Percentiles rank a stretch among this genome's conserved stretches.
Conservation (phyloP, 192 early-diverging fungal genomes). For the Podila epicladia region DNA sequence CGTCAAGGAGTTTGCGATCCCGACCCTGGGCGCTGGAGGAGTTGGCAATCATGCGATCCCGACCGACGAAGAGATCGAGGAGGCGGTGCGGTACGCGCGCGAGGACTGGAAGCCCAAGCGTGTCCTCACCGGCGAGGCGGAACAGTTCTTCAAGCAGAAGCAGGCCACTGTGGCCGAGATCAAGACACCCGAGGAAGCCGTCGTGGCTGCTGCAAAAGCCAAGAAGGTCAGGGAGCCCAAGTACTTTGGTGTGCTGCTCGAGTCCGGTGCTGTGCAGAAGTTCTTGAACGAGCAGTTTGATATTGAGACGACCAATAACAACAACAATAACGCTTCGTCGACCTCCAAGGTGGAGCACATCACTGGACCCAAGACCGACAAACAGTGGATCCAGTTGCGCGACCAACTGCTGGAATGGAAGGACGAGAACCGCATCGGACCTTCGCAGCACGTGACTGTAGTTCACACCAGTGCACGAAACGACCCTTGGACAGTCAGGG, state of each 20-base stretch:
- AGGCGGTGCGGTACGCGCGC: constrained; percentile 59
- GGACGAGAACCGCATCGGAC: constrained; percentile 22
- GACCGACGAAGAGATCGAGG: constrained; percentile 56
- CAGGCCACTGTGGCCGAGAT: background rate
- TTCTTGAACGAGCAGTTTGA: constrained; percentile 52
- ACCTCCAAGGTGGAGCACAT: constrained; percentile 13
- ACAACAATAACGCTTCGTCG: constrained; percentile 13
- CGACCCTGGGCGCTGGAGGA: constrained; percentile 32
- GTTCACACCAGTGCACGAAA: constrained; percentile 48
- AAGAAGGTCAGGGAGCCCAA: constrained; percentile 27
- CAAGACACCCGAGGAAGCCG: background rate
- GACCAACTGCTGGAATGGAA: constrained; percentile 22
- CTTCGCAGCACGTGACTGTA: constrained; percentile 62
- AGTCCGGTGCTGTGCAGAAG: background rate
- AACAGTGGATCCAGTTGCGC: constrained; percentile 24
- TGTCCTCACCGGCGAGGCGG: constrained; percentile 27
- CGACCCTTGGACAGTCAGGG: constrained; percentile 32
- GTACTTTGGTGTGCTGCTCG: constrained; percentile 23
- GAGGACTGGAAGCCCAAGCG: constrained; percentile 47
- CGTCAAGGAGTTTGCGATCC: constrained; percentile 55
- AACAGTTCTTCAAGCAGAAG: constrained; percentile 11
- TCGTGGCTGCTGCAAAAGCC: background rate
- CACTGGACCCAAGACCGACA: constrained; percentile 20
- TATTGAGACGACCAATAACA: background rate
- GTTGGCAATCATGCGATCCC: constrained; percentile 54